Conservation (phyloP, 2,329 filamentous ascomycete genomes). For the Blastomyces gilchristii region DNA sequence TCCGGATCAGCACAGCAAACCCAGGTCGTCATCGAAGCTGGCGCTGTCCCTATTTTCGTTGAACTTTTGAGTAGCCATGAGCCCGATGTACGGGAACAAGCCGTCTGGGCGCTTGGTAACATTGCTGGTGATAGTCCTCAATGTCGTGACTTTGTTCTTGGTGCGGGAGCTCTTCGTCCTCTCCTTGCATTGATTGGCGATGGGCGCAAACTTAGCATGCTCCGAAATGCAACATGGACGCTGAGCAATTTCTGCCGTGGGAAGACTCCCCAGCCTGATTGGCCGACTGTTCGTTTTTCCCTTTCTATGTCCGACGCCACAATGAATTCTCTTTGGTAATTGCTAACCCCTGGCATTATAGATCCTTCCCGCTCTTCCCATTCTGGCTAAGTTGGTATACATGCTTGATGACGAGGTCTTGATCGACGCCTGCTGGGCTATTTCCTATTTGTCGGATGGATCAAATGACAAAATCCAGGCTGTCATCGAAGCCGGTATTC, state of each 20-base stretch:
- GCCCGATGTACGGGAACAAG: constrained; percentile 94
- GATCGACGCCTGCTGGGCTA: constrained; percentile 99
- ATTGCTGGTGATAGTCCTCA: constrained; percentile 97
- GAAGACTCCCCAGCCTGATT: constrained; percentile 97
- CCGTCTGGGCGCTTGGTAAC: constrained; percentile 96
- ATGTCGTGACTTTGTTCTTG: constrained; percentile 93
- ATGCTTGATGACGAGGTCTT: constrained; percentile 96
- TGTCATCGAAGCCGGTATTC: constrained; percentile 96
- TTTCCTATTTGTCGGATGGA: constrained; percentile 95
- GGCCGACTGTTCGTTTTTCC: constrained; percentile 66
- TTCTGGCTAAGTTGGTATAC: constrained; percentile 94
- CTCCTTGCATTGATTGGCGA: constrained; percentile 83
- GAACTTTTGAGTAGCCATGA: constrained; percentile 92
- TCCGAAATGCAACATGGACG: constrained; percentile 97
- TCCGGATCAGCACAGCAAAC: constrained; percentile 95
- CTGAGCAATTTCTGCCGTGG: constrained; percentile 99
- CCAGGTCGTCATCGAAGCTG: constrained; percentile 96
- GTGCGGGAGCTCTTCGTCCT: constrained; percentile 81
- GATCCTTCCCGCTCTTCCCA: constrained; percentile 90
- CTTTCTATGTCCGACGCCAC: background rate
- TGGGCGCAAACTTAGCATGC: constrained; percentile 98
- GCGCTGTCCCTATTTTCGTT: constrained; percentile 96
- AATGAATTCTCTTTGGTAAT: background rate
- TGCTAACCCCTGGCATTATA: constrained; percentile 31
- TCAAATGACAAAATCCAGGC: constrained; percentile 99